Evolutionary conservation across 78 protist species (phyloP), one percentile per base, ranked within the genome.

Genomic region (Chrysochromulina parva): DNA sequence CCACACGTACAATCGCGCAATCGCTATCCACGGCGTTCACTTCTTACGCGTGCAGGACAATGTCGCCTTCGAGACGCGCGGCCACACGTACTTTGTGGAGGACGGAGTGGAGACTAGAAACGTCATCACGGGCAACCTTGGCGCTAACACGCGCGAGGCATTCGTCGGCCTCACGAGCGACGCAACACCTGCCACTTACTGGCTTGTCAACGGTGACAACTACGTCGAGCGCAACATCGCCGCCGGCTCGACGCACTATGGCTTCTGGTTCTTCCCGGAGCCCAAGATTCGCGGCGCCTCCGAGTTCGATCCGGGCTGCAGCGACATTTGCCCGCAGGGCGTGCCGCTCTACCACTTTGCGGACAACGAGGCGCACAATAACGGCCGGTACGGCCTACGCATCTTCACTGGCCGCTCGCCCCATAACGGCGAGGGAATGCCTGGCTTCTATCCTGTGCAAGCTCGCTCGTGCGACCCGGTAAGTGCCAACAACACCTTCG

Each of bases 1-100:
- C 55, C 11, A 50, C 3, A 14, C 82, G 4, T 74, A 9, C n/a
- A 74, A 74, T 57, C 82, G 82, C 58, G 57, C 57, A 14, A 9
- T 74, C 16, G 16, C 82, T 22, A 13, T 74, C 14, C 82, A 74
- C 82, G 82, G 58, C 58, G 57, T 74, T 13, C 53, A 74, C 82
- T 7, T 48, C 57, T 57, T 74, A n/a, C 82, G 82, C 53, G 57
- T 74, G n/a, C 6, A 5, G 22, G 14, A 50, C 82, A 74, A 74
- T 57, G 82, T 74, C 24, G 82, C 58, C 17, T 74, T 48, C 82
- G 5, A 74, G 57, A 16, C 14, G 13, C 4, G 9, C 26, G 82
- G 82, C 13, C 53, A 74, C 82, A 50, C 82, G 38, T 74, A 74
- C 26, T 74, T 74, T 22, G 14, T 74, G 26, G 82, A 74, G 82